These are phyloP conservation scores for Calocera viscosa DNA, from an alignment of 768 basidiomycete species.

Conservation along the genomic window DNA sequence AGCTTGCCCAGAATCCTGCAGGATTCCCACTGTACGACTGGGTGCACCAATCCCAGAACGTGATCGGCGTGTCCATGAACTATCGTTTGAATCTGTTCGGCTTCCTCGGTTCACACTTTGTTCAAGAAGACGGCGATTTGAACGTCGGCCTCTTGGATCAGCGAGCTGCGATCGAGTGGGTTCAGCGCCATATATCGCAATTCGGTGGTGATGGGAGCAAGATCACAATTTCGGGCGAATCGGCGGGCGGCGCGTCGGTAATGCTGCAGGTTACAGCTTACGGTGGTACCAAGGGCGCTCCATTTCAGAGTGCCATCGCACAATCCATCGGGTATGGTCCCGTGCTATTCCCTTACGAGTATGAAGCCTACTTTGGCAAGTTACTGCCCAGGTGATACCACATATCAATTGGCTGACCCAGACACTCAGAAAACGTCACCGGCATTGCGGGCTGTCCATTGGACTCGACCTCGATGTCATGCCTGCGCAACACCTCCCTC, in stretches of 20 bases:
- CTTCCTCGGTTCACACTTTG: neutral
- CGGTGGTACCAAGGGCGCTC: neutral
- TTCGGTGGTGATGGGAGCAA: conserved; percentile 20
- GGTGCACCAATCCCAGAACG: conserved; percentile 31
- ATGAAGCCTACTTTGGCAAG: conserved; percentile 29
- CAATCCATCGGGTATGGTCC: conserved; percentile 37
- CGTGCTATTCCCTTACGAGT: conserved; percentile 23
- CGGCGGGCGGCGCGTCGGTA: conserved; percentile 36
- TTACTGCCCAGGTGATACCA: neutral
- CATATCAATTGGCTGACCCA: neutral
- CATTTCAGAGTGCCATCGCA: neutral
- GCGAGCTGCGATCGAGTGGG: conserved; percentile 32
- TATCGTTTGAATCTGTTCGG: neutral
- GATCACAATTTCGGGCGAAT: conserved; percentile 24
- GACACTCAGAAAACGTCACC: conserved; percentile 19
- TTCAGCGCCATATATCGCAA: conserved; percentile 23
- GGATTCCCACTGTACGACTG: conserved; percentile 39
- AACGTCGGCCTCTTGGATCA: conserved; percentile 29
- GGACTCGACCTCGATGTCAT: conserved; percentile 25
- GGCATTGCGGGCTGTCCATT: conserved; percentile 25
- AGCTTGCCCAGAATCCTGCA: conserved; percentile 29
- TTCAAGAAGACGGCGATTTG: neutral
- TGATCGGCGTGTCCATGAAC: neutral
- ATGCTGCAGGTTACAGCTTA: conserved; percentile 17
- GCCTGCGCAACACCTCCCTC: conserved; percentile 30